Base-by-base conservation (phyloP, 176 grass and related monocot genomes). In the Lolium rigidum region DNA sequence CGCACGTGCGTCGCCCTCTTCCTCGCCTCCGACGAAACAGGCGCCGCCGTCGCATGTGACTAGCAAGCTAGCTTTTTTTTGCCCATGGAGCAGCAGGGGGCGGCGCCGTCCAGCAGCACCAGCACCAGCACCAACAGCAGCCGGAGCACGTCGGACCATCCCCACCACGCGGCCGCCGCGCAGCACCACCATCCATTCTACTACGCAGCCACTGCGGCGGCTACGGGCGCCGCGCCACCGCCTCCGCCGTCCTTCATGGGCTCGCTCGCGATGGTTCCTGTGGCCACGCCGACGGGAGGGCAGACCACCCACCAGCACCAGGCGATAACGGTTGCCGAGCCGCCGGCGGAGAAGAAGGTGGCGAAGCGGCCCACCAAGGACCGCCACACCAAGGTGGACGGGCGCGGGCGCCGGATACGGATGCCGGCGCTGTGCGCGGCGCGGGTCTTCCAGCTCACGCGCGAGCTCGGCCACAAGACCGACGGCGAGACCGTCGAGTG, bases 401-500 rank as follows among this genome's bases (percentile, higher is more conserved):
- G 97, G 9, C 92, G 97, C 0, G 97, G 97, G 17, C 85, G 94
- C 14, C 88, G 97, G 82, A 99, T 99, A 86, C 94, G 97, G 81
- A 99, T 99, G 97, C 97, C 97, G 69, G 94, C 97, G 70, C 76
- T 99, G 79, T 99, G 97, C 73, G 97, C 97, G 39, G 97, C 97
- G 46, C 70, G 94, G 11, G 97, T 99, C 24, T 99, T 99, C 87
- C 97, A 99, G 90, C 94, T 99, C 37, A 99, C 97, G 16, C 94
- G 97, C 4, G 97, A 99, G 89, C 90, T 99, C 55, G 97, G 94
- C 10, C 97, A 99, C 85, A 99, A 97, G 88, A 94, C 97, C 3
- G 97, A 99, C 73, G 97, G 97, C 43, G 97, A 99, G 89, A 99
- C 97, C 51, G 87, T 99, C 84, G 97, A 99, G 87, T 99, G 97